Conservation (phyloP, 495 filamentous ascomycete genomes). For the Amphirosellinia nigrospora region DNA sequence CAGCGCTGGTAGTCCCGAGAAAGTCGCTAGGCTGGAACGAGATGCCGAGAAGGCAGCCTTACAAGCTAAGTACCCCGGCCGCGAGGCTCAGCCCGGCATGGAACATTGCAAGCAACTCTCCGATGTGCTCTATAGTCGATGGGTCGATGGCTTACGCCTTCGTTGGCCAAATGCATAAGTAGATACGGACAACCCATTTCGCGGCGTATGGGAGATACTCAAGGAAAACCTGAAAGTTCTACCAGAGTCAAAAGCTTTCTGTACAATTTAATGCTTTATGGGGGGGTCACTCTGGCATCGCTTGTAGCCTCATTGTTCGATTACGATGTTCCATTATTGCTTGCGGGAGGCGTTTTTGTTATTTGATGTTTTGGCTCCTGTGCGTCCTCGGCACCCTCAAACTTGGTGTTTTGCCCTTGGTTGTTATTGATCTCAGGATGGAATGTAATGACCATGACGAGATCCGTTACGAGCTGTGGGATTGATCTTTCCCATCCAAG, state of each 20-base stretch:
- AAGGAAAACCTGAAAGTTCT: not conserved
- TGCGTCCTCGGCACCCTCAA: not conserved
- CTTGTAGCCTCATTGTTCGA: conserved; percentile 9
- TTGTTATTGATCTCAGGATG: not conserved
- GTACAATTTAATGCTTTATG: not conserved
- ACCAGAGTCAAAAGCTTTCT: not conserved
- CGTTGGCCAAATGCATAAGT: conserved; percentile 65
- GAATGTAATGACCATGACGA: not conserved
- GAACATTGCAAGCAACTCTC: conserved; percentile 88
- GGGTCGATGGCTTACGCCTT: conserved; percentile 81
- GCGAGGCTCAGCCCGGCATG: conserved; percentile 71
- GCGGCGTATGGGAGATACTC: not conserved
- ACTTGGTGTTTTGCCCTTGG: conserved; percentile 3
- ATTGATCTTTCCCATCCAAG: not conserved
- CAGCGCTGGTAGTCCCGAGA: conserved; percentile 36
- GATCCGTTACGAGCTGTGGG: conserved; percentile 1
- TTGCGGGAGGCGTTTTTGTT: conserved; percentile 2
- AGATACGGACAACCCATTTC: not conserved
- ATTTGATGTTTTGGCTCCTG: not conserved
- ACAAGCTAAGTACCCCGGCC: conserved; percentile 55
- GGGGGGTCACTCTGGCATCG: not conserved
- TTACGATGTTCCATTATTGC: not conserved
- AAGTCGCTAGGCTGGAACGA: conserved; percentile 26
- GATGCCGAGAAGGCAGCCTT: conserved; percentile 56
- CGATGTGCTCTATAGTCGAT: conserved; percentile 87